A percentile compares a stretch with the other conserved stretches of the same genome.
These are phyloP conservation scores for Jackrogersella minutella DNA, from an alignment of 495 filamentous ascomycete species.

Conservation along the genomic window DNA sequence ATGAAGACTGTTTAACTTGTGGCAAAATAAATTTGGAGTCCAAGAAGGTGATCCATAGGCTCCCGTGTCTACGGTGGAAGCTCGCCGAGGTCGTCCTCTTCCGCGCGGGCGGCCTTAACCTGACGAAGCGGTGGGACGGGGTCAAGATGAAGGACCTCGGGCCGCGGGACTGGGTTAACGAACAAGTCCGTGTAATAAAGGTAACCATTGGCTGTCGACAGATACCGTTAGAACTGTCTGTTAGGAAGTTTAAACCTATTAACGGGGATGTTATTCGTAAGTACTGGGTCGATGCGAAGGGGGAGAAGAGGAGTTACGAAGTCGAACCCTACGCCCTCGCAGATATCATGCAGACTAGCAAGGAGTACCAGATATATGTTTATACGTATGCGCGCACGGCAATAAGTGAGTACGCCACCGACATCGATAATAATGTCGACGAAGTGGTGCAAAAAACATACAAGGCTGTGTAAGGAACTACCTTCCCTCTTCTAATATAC, in stretches of 20 bases:
- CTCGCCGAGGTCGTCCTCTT: slow-evolving; percentile 48
- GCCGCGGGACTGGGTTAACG: slow-evolving; percentile 35
- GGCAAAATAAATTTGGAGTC: slow-evolving; percentile 44
- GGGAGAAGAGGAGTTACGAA: slow-evolving; percentile 23
- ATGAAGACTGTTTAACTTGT: slow-evolving; percentile 48
- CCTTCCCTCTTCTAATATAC: background rate
- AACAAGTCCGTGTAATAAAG: slow-evolving; percentile 36
- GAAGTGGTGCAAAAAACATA: slow-evolving; percentile 32
- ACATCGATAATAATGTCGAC: slow-evolving; percentile 6
- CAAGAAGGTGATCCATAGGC: slow-evolving; percentile 55
- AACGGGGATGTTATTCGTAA: slow-evolving; percentile 44
- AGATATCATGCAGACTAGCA: slow-evolving; percentile 44
- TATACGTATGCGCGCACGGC: slow-evolving; percentile 33
- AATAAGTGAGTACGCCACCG: slow-evolving; percentile 23
- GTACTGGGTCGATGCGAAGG: slow-evolving; percentile 39
- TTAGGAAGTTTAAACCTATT: slow-evolving; percentile 47
- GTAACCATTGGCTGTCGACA: slow-evolving; percentile 45
- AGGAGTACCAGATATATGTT: slow-evolving; percentile 47
- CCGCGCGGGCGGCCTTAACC: slow-evolving; percentile 49
- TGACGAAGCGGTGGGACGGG: slow-evolving; percentile 52
- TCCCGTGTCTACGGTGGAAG: slow-evolving; percentile 52
- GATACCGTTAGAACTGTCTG: slow-evolving; percentile 40
- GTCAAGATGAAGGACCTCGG: slow-evolving; percentile 50
- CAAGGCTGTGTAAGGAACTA: slow-evolving; percentile 24
- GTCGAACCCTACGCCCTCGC: slow-evolving; percentile 49